Evolutionary conservation across 108 stramenopile species (phyloP), one percentile per base, ranked within the genome.

Genomic region (Cylindrotheca fusiformis): DNA sequence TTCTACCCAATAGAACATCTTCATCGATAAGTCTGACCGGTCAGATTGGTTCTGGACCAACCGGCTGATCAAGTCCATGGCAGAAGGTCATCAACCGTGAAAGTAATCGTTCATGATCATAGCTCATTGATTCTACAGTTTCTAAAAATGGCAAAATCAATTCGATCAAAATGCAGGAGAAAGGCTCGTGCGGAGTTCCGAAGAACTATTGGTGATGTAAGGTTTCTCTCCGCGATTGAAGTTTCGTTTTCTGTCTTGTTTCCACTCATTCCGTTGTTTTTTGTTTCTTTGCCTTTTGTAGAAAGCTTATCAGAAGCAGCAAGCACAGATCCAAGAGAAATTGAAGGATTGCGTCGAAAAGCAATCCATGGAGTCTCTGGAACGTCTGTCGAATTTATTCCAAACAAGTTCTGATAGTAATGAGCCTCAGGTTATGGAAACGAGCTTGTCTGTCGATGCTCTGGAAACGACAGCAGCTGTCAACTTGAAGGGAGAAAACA

Each of bases 71-170:
- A n/a, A n/a, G n/a, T n/a, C n/a, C n/a, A n/a, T n/a, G n/a, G n/a
- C n/a, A n/a, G n/a, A n/a, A n/a, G n/a, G n/a, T n/a, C n/a, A n/a
- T n/a, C n/a, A n/a, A n/a, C n/a, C n/a, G n/a, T n/a, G n/a, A n/a
- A n/a, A n/a, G n/a, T n/a, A n/a, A n/a, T n/a, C n/a, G n/a, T n/a
- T n/a, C n/a, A n/a, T n/a, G n/a, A n/a, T n/a, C n/a, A n/a, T n/a
- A n/a, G n/a, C n/a, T n/a, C n/a, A n/a, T n/a, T n/a, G n/a, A n/a
- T n/a, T n/a, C n/a, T n/a, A n/a, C n/a, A n/a, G n/a, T n/a, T n/a
- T n/a, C n/a, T n/a, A 41, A 14, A 46, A 72, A 91, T 91, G 90
- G 90, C 85, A 14, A 91, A 91, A 63, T 86, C 84, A 58, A 91
- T 91, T 59, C 80, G 90, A 32, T 84, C 85, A 14, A 91, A 91